These are phyloP conservation scores for Russula olivacea DNA, from an alignment of 768 basidiomycete genomes.

Conservation along the genomic window DNA sequence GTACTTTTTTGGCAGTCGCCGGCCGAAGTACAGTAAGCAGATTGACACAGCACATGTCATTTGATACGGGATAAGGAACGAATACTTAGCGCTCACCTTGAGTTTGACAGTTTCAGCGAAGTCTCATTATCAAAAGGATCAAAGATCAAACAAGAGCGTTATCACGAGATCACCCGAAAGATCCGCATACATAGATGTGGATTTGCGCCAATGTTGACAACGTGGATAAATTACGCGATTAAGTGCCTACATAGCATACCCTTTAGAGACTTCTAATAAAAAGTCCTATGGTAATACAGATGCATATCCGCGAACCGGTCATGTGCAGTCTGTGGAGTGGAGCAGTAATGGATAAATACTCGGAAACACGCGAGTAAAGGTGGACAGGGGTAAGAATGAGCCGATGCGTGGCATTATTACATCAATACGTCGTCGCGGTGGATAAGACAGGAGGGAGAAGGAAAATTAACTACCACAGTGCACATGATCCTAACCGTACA, in stretches of 20 bases:
- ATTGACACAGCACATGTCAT: neutral
- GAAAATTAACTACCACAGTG: neutral
- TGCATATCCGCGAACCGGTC: conserved; percentile 19
- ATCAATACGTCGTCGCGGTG: conserved; percentile 19
- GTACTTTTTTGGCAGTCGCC: neutral
- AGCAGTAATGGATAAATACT: conserved; percentile 20
- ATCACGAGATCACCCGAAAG: conserved; percentile 12
- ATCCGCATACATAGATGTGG: conserved; percentile 17
- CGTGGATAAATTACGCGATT: conserved; percentile 24
- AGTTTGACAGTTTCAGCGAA: neutral
- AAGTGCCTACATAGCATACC: conserved; percentile 23
- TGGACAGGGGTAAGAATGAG: neutral
- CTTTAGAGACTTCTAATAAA: conserved; percentile 22
- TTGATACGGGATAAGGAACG: neutral
- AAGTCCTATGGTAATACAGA: conserved; percentile 23
- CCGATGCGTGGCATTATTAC: conserved; percentile 19
- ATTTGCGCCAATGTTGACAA: conserved; percentile 22
- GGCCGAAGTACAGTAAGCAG: neutral
- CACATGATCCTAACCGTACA: neutral
- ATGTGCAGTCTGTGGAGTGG: conserved; percentile 4
- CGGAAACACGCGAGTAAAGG: conserved; percentile 4
- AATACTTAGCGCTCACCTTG: neutral
- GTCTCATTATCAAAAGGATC: neutral
- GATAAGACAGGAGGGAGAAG: neutral
- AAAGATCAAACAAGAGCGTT: conserved; percentile 3